A percentile compares a stretch with the other conserved stretches of the same genome.
These are phyloP conservation scores for Fusarium algeriense DNA, from an alignment of 2,329 filamentous ascomycete species.

Conservation along the genomic window DNA sequence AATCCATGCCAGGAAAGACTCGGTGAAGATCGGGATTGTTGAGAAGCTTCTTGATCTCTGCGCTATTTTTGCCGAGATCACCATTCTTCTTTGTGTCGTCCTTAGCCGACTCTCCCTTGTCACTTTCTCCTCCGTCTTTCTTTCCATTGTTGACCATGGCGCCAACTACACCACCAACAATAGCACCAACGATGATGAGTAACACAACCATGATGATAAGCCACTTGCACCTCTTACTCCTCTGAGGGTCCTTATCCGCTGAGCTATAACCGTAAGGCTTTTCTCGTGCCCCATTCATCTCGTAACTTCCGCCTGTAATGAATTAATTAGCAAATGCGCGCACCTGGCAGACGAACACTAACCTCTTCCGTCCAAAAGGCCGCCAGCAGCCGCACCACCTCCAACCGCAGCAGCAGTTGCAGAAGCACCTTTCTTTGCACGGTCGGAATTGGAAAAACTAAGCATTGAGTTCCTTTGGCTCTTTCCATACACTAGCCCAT, in stretches of 20 bases:
- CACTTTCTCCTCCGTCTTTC: slow-evolving; percentile 25
- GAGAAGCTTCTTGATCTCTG: slow-evolving; percentile 84
- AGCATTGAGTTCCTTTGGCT: slow-evolving; percentile 69
- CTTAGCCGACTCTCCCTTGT: slow-evolving; percentile 63
- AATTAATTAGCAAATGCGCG: slow-evolving; percentile 18
- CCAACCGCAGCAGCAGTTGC: slow-evolving; percentile 60
- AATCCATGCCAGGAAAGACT: slow-evolving; percentile 95
- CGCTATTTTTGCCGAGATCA: slow-evolving; percentile 79
- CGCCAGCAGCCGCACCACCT: slow-evolving; percentile 58
- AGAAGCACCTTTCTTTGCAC: slow-evolving; percentile 41
- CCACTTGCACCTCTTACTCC: slow-evolving; percentile 76
- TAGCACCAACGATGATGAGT: slow-evolving; percentile 75
- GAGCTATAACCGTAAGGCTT: slow-evolving; percentile 74
- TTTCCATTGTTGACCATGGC: slow-evolving; percentile 69
- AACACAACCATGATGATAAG: slow-evolving; percentile 74
- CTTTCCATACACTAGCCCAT: slow-evolving; percentile 73
- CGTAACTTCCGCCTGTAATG: slow-evolving; percentile 47
- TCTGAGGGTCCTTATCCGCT: slow-evolving; percentile 69
- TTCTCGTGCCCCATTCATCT: slow-evolving; percentile 59
- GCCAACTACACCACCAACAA: slow-evolving; percentile 80
- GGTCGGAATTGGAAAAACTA: slow-evolving; percentile 63
- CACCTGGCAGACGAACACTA: slow-evolving; percentile 7
- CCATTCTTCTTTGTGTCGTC: slow-evolving; percentile 73
- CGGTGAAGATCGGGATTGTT: slow-evolving; percentile 87
- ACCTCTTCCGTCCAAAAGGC: slow-evolving; percentile 50